phyloP scores from a whole-genome alignment of 768 basidiomycete species.

The Russula compacta region DNA sequence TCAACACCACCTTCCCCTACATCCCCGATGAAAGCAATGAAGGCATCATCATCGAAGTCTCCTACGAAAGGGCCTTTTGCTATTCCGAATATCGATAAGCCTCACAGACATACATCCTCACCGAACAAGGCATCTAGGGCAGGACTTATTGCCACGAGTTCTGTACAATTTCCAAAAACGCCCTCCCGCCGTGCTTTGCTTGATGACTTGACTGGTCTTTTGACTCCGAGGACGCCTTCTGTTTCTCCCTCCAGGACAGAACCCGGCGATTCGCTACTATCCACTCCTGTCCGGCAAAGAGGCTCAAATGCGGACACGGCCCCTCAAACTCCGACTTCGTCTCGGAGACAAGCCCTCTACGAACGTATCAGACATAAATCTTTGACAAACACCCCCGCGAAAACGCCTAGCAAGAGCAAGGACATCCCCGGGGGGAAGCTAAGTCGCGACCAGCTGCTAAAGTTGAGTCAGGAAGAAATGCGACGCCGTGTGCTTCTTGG shows the following conservation, averaged over 20 bases:
- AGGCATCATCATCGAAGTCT: constrained; percentile 30
- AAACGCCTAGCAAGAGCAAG: constrained; percentile 33
- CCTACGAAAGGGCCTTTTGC: constrained; percentile 19
- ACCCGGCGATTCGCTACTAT: constrained; percentile 37
- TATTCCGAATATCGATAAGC: constrained; percentile 35
- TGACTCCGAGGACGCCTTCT: constrained; percentile 31
- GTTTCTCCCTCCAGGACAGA: constrained; percentile 16
- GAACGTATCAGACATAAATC: constrained; percentile 74
- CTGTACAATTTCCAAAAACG: constrained; percentile 52
- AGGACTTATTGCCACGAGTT: constrained; percentile 37
- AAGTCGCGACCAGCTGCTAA: constrained; percentile 57
- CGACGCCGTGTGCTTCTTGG: constrained; percentile 68
- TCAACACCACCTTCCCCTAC: constrained; percentile 27
- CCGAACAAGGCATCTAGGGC: constrained; percentile 22
- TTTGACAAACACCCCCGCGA: constrained; percentile 57
- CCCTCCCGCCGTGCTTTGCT: constrained; percentile 38
- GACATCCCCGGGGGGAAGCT: constrained; percentile 37
- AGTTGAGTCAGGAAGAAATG: constrained; percentile 70
- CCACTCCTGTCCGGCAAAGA: constrained; percentile 58
- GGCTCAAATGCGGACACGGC: constrained; percentile 46
- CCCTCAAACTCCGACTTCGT: constrained; percentile 61
- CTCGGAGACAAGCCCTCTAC: constrained; percentile 70
- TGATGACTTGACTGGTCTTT: constrained; percentile 30
- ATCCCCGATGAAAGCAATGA: constrained; percentile 26
- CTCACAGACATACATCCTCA: constrained; percentile 41